Percentiles rank a stretch among this genome's conserved stretches.
phyloP scores from a whole-genome alignment of 2,329 filamentous ascomycete genomes.

The Diatrype stigma region DNA sequence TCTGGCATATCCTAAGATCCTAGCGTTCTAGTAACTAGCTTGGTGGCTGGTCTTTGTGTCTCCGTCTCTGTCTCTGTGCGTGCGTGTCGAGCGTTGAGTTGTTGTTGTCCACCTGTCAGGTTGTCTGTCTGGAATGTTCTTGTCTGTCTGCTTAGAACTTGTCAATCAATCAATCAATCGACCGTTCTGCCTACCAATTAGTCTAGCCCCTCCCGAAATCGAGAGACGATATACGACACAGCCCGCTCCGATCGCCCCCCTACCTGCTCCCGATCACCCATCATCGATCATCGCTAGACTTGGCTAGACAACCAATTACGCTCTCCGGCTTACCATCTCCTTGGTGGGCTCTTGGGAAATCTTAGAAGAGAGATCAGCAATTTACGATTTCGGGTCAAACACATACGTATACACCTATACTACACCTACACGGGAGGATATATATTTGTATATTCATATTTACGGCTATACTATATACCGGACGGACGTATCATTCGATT shows the following conservation, averaged over 20 bases:
- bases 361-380: background rate
- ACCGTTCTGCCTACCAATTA: no score
- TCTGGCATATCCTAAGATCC: no score
- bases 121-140: background rate
- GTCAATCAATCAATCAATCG: background rate
- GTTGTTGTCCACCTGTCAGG: background rate
- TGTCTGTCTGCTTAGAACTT: background rate
- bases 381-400: background rate
- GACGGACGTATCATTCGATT: background rate
- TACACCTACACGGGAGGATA: background rate
- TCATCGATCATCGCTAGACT: background rate
- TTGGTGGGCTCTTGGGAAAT: background rate
- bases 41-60: no score
- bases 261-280: background rate
- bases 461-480: background rate
- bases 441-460: background rate
- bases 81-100: background rate
- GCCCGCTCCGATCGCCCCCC: background rate
- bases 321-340: background rate
- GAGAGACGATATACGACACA: background rate
- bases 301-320: background rate
- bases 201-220: background rate
- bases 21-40: no score
- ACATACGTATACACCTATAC: background rate
- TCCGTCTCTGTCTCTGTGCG: no score